Conservation (phyloP, 2,329 filamentous ascomycete genomes). For the Colletotrichum lini region DNA sequence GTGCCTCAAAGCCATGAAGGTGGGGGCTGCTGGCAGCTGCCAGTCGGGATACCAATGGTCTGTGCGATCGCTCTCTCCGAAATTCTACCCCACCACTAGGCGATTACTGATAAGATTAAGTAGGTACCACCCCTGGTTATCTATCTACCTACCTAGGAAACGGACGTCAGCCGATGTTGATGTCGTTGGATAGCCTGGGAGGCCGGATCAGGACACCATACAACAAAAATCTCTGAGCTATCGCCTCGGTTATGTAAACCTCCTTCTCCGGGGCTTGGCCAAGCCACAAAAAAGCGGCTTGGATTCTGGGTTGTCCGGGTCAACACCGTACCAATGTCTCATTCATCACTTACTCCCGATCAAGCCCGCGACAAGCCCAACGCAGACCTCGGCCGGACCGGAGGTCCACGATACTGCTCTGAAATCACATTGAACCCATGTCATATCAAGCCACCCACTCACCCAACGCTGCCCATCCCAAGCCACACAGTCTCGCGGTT, state of each 20-base stretch:
- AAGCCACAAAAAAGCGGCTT: not conserved
- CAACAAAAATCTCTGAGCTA: no score
- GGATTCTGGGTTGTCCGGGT: not conserved
- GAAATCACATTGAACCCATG: slow-evolving; percentile 8
- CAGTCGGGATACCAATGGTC: not conserved
- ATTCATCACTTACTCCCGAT: slow-evolving; percentile 22
- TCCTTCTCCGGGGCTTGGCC: not conserved
- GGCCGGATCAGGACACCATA: no score
- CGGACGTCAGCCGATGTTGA: no score
- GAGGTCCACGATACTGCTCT: not conserved
- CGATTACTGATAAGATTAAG: not conserved
- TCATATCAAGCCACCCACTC: slow-evolving; percentile 16
- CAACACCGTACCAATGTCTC: slow-evolving; percentile 21
- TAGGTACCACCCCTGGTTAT: not conserved
- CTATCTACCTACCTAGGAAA: no score
- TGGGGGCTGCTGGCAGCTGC: not conserved
- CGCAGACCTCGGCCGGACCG: not conserved
- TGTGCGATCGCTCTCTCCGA: not conserved
- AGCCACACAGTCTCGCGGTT: not conserved
- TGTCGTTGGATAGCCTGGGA: no score
- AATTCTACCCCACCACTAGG: not conserved
- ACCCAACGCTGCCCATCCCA: not conserved
- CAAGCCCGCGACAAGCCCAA: not conserved
- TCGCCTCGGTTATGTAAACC: no score
- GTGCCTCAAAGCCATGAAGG: no score